These are phyloP conservation scores for Aspergillus unguis DNA, from an alignment of 2,329 filamentous ascomycete genomes.

Conservation along the genomic window DNA sequence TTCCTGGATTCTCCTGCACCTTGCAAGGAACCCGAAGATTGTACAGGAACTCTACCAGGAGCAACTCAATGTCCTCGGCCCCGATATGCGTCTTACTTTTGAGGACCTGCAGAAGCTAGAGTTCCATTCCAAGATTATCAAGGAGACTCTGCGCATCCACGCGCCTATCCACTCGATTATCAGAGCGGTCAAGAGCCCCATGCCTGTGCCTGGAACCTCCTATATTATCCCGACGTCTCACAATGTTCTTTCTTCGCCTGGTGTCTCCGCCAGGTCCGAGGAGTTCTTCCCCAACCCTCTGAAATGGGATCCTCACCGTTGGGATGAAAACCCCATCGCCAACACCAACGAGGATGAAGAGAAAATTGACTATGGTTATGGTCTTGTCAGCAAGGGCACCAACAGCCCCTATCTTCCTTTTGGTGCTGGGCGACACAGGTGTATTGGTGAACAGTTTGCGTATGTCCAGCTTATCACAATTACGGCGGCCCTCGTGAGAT, in stretches of 20 bases:
- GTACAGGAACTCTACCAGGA: conserved; percentile 80
- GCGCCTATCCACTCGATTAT: conserved; percentile 94
- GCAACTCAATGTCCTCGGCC: conserved; percentile 69
- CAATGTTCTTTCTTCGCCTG: conserved; percentile 78
- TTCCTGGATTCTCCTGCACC: conserved; percentile 78
- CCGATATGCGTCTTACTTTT: conserved; percentile 71
- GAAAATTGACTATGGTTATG: conserved; percentile 91
- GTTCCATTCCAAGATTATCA: conserved; percentile 79
- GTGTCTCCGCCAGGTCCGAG: conserved; percentile 69
- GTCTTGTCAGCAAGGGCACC: conserved; percentile 85
- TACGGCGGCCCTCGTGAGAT: conserved; percentile 68
- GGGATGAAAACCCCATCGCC: conserved; percentile 60
- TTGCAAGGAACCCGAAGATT: conserved; percentile 75
- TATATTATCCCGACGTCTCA: conserved; percentile 79
- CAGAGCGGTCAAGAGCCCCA: conserved; percentile 84
- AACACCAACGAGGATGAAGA: conserved; percentile 56
- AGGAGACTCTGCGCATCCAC: conserved; percentile 87
- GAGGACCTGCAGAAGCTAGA: conserved; percentile 76
- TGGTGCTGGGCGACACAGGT: conserved; percentile 86
- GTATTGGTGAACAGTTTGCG: conserved; percentile 95
- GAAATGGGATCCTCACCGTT: conserved; percentile 86
- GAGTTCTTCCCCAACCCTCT: conserved; percentile 78
- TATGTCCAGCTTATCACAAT: conserved; percentile 90
- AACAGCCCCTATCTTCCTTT: conserved; percentile 90
- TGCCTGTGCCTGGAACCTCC: conserved; percentile 77